phyloP scores from a whole-genome alignment of 2,329 filamentous ascomycete species.

The Cordyceps pruinosa region DNA sequence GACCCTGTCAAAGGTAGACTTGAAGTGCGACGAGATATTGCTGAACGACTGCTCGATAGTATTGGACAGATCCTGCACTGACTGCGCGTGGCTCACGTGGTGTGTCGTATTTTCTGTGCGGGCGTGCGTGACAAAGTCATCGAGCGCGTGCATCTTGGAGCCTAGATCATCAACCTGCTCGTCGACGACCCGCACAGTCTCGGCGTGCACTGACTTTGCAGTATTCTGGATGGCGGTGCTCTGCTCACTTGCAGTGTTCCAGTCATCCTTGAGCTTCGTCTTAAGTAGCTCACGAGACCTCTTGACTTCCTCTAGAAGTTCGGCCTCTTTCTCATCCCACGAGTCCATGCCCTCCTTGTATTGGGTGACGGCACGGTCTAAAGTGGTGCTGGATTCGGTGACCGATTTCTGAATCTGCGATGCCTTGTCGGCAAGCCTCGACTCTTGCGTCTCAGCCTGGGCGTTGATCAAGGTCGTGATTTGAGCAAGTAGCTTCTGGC shows the following conservation, averaged over 20 bases:
- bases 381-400: conserved; percentile 50
- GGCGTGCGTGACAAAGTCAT: conserved; percentile 82
- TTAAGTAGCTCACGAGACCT: conserved; percentile 73
- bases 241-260: conserved; percentile 70
- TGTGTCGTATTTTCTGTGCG: conserved; percentile 73
- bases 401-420: conserved; percentile 58
- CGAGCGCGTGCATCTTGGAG: conserved; percentile 80
- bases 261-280: conserved; percentile 77
- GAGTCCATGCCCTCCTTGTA: conserved; percentile 67
- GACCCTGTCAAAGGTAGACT: conserved; percentile 60
- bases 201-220: conserved; percentile 80
- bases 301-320: conserved; percentile 63
- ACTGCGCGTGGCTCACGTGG: conserved; percentile 61
- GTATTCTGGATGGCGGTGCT: conserved; percentile 78
- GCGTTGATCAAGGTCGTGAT: conserved; percentile 71
- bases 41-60: conserved; percentile 68
- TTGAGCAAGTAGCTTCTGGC: conserved; percentile 65
- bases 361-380: conserved; percentile 57
- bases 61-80: conserved; percentile 56
- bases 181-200: conserved; percentile 84
- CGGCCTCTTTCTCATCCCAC: conserved; percentile 64
- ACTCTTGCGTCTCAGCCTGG: conserved; percentile 67
- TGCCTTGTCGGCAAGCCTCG: conserved; percentile 59
- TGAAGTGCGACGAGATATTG: conserved; percentile 64
- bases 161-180: conserved; percentile 83